Conservation (phyloP, 371 early-diverging fungal species). For the Parasitella parasitica region DNA sequence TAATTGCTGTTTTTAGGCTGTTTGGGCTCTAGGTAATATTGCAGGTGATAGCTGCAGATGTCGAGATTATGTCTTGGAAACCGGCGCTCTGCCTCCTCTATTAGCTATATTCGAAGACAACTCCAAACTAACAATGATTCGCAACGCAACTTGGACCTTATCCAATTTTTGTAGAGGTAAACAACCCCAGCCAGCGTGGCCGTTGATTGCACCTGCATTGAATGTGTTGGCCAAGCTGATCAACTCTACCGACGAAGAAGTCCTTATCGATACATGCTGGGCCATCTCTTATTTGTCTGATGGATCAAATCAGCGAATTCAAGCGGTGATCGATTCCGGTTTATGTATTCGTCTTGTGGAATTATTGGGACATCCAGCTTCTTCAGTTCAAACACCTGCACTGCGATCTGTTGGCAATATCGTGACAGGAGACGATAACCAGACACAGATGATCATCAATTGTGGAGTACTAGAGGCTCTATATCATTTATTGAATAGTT, state of each 20-base stretch:
- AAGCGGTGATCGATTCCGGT: constrained; percentile 92
- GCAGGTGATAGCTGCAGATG: constrained; percentile 97
- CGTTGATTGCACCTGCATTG: constrained; percentile 78
- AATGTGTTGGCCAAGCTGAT: constrained; percentile 87
- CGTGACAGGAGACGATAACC: constrained; percentile 97
- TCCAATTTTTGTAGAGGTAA: constrained; percentile 99
- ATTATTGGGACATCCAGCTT: constrained; percentile 82
- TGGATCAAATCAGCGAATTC: constrained; percentile 93
- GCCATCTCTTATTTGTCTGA: constrained; percentile 98
- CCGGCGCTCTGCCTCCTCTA: constrained; percentile 85
- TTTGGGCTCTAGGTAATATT: constrained; percentile 99
- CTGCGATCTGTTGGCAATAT: constrained; percentile 99
- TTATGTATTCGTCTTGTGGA: constrained; percentile 91
- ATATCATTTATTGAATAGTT: constrained; percentile 73
- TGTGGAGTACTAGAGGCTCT: constrained; percentile 85
- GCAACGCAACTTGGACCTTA: constrained; percentile 98
- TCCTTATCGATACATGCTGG: constrained; percentile 98
- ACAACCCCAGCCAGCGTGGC: constrained; percentile 95
- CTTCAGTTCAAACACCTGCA: constrained; percentile 95
- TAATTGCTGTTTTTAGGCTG: constrained; percentile 59
- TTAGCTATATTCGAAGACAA: constrained; percentile 80
- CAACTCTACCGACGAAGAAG: constrained; percentile 89
- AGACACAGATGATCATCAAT: constrained; percentile 95
- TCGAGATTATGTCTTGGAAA: constrained; percentile 91
- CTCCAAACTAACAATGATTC: constrained; percentile 91